Evolutionary conservation across 257 asterid species (phyloP), one percentile per base, ranked within the genome.

Genomic region (Przewalskia tangutica): DNA sequence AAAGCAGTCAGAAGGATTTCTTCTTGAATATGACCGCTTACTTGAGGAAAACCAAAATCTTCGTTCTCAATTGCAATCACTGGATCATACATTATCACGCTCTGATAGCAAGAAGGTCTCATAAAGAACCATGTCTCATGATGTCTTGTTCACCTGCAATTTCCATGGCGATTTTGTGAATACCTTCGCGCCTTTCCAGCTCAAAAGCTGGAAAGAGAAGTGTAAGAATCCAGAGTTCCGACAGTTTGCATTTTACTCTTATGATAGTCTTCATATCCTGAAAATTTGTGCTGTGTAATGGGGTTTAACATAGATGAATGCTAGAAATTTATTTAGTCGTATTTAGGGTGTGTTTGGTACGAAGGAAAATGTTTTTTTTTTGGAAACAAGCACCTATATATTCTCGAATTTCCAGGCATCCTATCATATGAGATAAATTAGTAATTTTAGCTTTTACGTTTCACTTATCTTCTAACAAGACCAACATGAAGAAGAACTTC

Each of bases 11-110:
- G 98, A 95, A 80, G 98, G 97, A 5, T 92, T 27, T 27, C 32
- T 27, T 76, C 90, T 92, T 27, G 98, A 95, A 85, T 93, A 93
- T 56, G 98, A 92, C 83, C 92, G 98, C 12, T 86, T 95, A 86
- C 94, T 89, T 2, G 98, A 91, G 83, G 98, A 95, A 86, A 95
- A 95, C 86, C 94, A 91, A 86, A 88, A 85, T 68, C 97, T 95
- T 40, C 88, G 95, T 79, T 88, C 89, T 88, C 95, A 93, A 60
- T 84, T 95, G 85, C 94, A 93, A 80, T 86, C 96, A 5, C 83
- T 93, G 83, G 97, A 94, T 83, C 83, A 91, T 84, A 89, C 79
- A 76, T 81, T 89, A 75, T 94, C 98, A 7, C 91, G 18, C 81
- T 91, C 97, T 34, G 93, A 92, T 77, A 85, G 88, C 90, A 95